Base-by-base conservation (phyloP, 2,329 filamentous ascomycete species). In the Microsporum audouinii region DNA sequence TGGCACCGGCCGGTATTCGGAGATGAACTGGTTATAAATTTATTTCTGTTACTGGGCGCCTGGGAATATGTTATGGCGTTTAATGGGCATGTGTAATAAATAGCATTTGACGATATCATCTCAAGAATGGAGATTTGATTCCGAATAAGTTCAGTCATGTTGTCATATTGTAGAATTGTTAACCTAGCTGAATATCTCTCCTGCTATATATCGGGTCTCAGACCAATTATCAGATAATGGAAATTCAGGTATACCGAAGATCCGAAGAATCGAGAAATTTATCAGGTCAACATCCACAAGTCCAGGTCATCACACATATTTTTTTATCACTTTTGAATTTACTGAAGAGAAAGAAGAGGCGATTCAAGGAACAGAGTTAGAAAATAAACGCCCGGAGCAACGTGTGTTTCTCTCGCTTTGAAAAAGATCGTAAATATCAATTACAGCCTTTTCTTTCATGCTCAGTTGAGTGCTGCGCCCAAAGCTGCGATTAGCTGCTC, bases 1-100 rank as follows among this genome's bases (percentile, higher is more conserved):
- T 87, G 70, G 84, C 83, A 12, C 81, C 83, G 23, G 70, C 70
- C 68, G 71, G 66, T 14, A 65, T 66, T 53, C 66, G 68, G 65
- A 68, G 65, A 63, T 74, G 39, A 59, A 29, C 29, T 31, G 7
- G 6, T 0, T 4, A 8, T n/a, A n/a, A 23, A 36, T 56, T 29
- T 29, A 27, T 41, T 41, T 41, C 29, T 29, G 5, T 43, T 27
- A 6, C n/a, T 41, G 17, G 51, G 31, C 51, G 51, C 51, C 51
- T 38, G 5, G 51, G 51, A 36, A 36, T 55, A 36, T 55, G 29
- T 34, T 34, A 27, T 36, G 51, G 51, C 51, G 51, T 55, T 51
- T 36, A 31, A 36, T n/a, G 51, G 51, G n/a, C 33, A 55, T 34
- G 31, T 55, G 51, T 55, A 55, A 17, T 55, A 55, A 55, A 17